Evolutionary conservation across 495 filamentous ascomycete species (phyloP), one percentile per base, ranked within the genome.

Genomic region (Beverwykella pulmonaria): DNA sequence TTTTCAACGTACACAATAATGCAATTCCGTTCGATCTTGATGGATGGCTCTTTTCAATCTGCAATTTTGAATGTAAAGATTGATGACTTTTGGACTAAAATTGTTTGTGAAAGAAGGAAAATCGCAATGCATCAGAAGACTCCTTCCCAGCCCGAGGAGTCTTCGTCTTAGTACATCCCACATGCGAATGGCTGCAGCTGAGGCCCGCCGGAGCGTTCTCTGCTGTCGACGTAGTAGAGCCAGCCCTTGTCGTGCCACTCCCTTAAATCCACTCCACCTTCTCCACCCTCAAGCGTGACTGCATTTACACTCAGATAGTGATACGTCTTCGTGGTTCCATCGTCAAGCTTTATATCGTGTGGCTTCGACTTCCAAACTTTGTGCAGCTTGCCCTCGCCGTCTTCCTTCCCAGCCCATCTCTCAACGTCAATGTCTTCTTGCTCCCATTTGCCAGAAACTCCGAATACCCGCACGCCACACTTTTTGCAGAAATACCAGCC

Each of bases 401-500:
- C 36, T 30, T 65, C 60, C 12, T 50, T 53, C 10, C 65, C 70
- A 17, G 53, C 53, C 70, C 66, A 69, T 46, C 59, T 53, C 14
- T 60, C 61, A 14, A 72, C 60, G 46, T 69, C 70, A 4, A 72
- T 12, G 1, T 72, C 70, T 10, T 41, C 62, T 19, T 60, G 39
- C n/a, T 52, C 70, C 61, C 65, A 65, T 7, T 41, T 30, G 0
- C 57, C 70, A 17, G 47, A 66, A 15, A 61, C 17, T 19, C 34
- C 50, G 30, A 72, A 72, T 6, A 52, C 44, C 10, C 66, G 55
- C 25, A 63, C 57, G 6, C 65, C 70, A 44, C 70, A 72, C n/a
- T n/a, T 64, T 25, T 72, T 69, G 39, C 70, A 69, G 34, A 69
- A 72, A 36, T 62, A 67, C 65, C 65, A 72, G 20, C 54, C 32